These are phyloP conservation scores for Calendula officinalis DNA, from an alignment of 129 eudicot species.

Conservation along the genomic window DNA sequence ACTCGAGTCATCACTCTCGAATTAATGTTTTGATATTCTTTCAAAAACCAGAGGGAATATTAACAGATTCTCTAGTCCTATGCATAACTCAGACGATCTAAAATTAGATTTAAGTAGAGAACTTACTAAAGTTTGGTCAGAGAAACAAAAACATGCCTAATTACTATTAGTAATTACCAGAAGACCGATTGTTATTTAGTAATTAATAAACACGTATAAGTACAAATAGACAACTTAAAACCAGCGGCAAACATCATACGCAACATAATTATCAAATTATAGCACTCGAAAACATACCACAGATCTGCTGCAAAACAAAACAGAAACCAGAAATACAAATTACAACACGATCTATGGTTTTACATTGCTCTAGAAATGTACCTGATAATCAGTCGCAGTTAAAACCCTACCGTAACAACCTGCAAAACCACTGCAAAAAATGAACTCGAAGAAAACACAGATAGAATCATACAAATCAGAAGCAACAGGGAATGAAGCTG, in stretches of 20 bases:
- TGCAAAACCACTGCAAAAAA: slow-evolving; percentile 21
- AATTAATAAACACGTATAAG: neutral
- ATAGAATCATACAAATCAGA: neutral
- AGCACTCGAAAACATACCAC: slow-evolving; percentile 20
- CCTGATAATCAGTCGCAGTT: slow-evolving; percentile 30
- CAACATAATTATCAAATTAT: slow-evolving; percentile 4
- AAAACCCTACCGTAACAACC: slow-evolving; percentile 38
- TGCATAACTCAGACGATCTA: slow-evolving; percentile 2
- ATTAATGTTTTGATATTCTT: neutral
- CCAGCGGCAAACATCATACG: slow-evolving; percentile 8
- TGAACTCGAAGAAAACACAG: slow-evolving; percentile 14
- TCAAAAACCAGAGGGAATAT: neutral
- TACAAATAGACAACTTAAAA: neutral
- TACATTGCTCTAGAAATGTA: slow-evolving; percentile 40
- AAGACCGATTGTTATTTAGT: neutral
- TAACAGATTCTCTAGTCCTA: neutral
- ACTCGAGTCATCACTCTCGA: slow-evolving; percentile 6
- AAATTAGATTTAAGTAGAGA: neutral
- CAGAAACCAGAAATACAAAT: neutral
- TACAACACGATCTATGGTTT: slow-evolving; percentile 1
- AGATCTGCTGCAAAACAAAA: slow-evolving; percentile 17
- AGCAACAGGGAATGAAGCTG: slow-evolving; percentile 3
- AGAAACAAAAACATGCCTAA: slow-evolving; percentile 14
- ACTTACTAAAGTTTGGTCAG: neutral
- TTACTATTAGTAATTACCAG: neutral